These are phyloP conservation scores for Saccharomycopsis sp. DNA, from an alignment of 805 yeast species.

Conservation along the genomic window DNA sequence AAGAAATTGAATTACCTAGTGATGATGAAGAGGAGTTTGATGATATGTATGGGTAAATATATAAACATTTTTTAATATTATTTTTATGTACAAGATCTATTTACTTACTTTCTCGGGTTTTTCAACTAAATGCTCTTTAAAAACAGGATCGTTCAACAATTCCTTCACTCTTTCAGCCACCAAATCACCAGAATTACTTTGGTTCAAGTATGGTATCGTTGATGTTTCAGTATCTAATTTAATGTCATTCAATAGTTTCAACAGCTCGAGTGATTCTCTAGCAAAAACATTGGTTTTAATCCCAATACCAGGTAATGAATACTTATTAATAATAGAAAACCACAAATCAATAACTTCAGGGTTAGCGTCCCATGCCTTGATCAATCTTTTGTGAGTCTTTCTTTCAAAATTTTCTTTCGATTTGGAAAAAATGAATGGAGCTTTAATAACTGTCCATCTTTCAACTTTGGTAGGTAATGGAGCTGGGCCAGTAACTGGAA, in stretches of 20 bases:
- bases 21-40: conserved; percentile 21
- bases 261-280: conserved; percentile 39
- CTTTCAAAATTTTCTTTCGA: conserved; percentile 92
- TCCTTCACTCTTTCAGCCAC: conserved; percentile 56
- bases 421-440: conserved; percentile 93
- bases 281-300: conserved; percentile 65
- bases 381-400: conserved; percentile 66
- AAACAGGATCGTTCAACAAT: conserved; percentile 54
- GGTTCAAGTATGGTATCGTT: conserved; percentile 15
- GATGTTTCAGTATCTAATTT: conserved; percentile 24
- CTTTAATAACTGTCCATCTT: conserved; percentile 87
- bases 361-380: conserved; percentile 77
- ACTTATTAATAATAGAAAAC: conserved; percentile 69
- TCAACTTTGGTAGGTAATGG: conserved; percentile 66
- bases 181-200: conserved; percentile 26
- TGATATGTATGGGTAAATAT: conserved; percentile 21
- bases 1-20: conserved; percentile 26
- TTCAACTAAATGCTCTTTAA: conserved; percentile 30
- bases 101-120: conserved; percentile 6
- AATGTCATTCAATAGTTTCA: conserved; percentile 32
- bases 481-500: conserved; percentile 73
- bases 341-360: conserved; percentile 79
- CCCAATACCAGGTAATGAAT: conserved; percentile 76
- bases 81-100: not conserved
- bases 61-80: no score